Base-by-base conservation (phyloP, 257 asterid species). In the Asclepias syriaca region DNA sequence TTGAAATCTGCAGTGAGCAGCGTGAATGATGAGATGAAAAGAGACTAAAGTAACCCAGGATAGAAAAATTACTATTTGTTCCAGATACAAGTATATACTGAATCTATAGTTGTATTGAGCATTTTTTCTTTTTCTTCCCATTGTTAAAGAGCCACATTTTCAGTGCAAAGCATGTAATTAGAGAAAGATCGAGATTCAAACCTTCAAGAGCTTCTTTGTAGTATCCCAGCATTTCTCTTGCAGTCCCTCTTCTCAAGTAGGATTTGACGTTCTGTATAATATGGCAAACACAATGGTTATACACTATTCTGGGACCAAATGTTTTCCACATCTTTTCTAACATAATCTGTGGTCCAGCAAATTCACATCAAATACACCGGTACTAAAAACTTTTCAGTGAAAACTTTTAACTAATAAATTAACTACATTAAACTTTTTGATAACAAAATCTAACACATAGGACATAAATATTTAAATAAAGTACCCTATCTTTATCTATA, bases 211-310 rank as follows among this genome's bases (percentile, higher is more conserved):
- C 97, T 74, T 88, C 97, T 72, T 78, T 88, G 68, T 72, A 81
- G 78, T 81, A 94, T 68, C 96, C 96, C 79, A 91, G 80, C 92
- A 88, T 91, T 87, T 94, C 97, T 60, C 99, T 82, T 16, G 98
- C 87, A 21, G 96, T 93, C 74, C 95, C 98, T 83, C 98, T 89
- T 70, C 98, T 86, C 69, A 93, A 78, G 78, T 85, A 86, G 8
- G 99, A 91, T 82, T 94, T 94, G 48, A 94, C 90, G 82, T 84
- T 94, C 99, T 94, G 96, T 76, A 83, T 8, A 54, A 22, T 48
- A 49, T 21, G 24, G 46, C 53, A 32, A 32, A 5, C 72, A 74
- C 48, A 40, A 65, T 2, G 61, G 29, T 67, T 39, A 67, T 16
- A 48, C 1, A 14, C 45, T 29, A 50, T 65, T 57, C 32, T 43